Base-by-base conservation (phyloP, 2,329 filamentous ascomycete genomes). In the Alternaria conjuncta region DNA sequence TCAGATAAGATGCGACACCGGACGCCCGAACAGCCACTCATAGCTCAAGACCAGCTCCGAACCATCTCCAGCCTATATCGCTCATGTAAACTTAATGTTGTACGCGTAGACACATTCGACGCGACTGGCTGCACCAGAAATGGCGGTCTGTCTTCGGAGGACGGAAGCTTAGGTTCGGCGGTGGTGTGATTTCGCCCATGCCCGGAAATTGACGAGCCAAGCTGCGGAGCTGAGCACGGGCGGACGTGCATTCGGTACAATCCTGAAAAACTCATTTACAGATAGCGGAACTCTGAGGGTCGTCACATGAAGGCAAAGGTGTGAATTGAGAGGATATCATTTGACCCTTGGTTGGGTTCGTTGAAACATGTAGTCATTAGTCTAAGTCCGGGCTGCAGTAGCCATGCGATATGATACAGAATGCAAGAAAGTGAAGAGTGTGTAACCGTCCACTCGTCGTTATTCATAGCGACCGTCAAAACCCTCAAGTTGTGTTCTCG, bases 1-100 rank as follows among this genome's bases (percentile, higher is more conserved):
- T 68, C 66, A 60, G 64, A 68, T 67, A 65, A 65, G 55, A 62
- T 50, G 63, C 68, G 60, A 65, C n/a, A 55, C 63, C 68, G 64
- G 61, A 47, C 10, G 3, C 12, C 21, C 4, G 8, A 23, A 0
- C 5, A 20, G 41, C 65, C 53, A 67, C 18, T 67, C 54, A 70
- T 15, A 44, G 6, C 21, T 5, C 25, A n/a, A 12, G 5, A 1
- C 1, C n/a, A 44, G 9, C 6, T 23, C 59, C 59, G 59, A 61
- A 57, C 59, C 43, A 57, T 57, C 59, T 61, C 54, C 54, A 30
- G 25, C 36, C 53, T 23, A 23, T 25, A 25, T 41, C 18, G 9
- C 8, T 20, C 8, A 10, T 25, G 23, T 9, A 25, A 44, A 30
- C n/a, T 21, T 6, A 6, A 36, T 21, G 23, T 8, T 36, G 30